Evolutionary conservation across 352 stramenopile genomes (phyloP).

Genomic region (Phytophthora cryptogea): DNA sequence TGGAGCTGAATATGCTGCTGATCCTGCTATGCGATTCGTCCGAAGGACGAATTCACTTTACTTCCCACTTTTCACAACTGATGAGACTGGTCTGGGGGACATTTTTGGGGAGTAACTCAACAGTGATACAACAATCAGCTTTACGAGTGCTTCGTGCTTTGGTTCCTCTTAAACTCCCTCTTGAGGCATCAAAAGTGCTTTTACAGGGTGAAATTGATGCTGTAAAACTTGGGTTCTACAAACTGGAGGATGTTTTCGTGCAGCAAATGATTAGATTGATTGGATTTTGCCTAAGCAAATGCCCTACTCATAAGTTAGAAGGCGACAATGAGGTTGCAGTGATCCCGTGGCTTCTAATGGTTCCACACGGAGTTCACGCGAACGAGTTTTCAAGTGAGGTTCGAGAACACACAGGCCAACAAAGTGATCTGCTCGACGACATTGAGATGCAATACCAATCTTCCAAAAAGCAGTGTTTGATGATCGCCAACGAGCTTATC

Average conservation of each 20-base stretch:
- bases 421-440: slow-evolving; percentile 22
- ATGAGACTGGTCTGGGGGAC: slow-evolving; percentile 54
- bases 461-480: slow-evolving; percentile 29
- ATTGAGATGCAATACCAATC: slow-evolving; percentile 30
- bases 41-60: slow-evolving; percentile 51
- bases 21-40: slow-evolving; percentile 54
- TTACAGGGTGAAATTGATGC: neutral
- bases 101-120: slow-evolving; percentile 50
- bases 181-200: slow-evolving; percentile 23
- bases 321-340: neutral
- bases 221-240: slow-evolving; percentile 31
- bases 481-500: slow-evolving; percentile 37
- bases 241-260: slow-evolving; percentile 36
- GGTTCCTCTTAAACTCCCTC: slow-evolving; percentile 42
- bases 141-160: slow-evolving; percentile 59
- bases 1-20: slow-evolving; percentile 50
- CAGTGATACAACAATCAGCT: slow-evolving; percentile 64
- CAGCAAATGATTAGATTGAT: slow-evolving; percentile 56
- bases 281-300: slow-evolving; percentile 45
- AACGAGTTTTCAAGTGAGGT: slow-evolving; percentile 31
- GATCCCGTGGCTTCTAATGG: slow-evolving; percentile 37
- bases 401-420: slow-evolving; percentile 2
- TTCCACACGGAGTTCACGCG: slow-evolving; percentile 36
- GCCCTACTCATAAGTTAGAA: slow-evolving; percentile 10
- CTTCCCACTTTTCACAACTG: slow-evolving; percentile 44